Conservation (phyloP, 352 stramenopile species). For the Pythium vanterpoolii region DNA sequence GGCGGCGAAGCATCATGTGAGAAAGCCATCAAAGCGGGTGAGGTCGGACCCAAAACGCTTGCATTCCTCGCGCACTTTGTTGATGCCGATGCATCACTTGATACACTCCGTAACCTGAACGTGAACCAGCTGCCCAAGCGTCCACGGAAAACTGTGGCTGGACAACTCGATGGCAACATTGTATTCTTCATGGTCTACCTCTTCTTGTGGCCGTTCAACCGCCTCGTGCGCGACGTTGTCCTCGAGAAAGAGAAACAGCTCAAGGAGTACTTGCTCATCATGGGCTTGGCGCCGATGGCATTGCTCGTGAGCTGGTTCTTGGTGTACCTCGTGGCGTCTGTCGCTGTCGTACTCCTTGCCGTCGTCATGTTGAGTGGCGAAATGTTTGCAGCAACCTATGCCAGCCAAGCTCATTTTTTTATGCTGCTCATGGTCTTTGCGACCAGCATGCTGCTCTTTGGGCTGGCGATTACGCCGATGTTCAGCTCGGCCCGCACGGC, state of each 20-base stretch:
- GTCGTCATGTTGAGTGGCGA: constrained; percentile 48
- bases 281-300: constrained; percentile 74
- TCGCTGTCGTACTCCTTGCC: constrained; percentile 45
- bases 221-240: constrained; percentile 84
- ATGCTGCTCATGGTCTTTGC: constrained; percentile 57
- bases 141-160: constrained; percentile 36
- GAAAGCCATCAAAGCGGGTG: constrained; percentile 29
- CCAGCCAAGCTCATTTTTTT: constrained; percentile 50
- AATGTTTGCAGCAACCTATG: constrained; percentile 55
- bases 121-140: constrained; percentile 40
- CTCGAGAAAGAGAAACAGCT: constrained; percentile 89
- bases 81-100: constrained; percentile 22
- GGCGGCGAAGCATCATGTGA: constrained; percentile 22
- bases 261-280: constrained; percentile 89
- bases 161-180: constrained; percentile 59
- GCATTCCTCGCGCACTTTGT: constrained; percentile 43
- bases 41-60: constrained; percentile 24
- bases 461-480: constrained; percentile 63
- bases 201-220: constrained; percentile 86
- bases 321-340: constrained; percentile 70
- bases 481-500: constrained; percentile 75
- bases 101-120: constrained; percentile 41
- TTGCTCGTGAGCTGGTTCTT: constrained; percentile 77
- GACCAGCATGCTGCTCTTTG: constrained; percentile 67
- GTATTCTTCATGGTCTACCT: constrained; percentile 71